Percentiles rank a stretch among this genome's conserved stretches.
Evolutionary conservation across 176 grass and related monocot species (phyloP).

Genomic region (Guadua angustifolia): DNA sequence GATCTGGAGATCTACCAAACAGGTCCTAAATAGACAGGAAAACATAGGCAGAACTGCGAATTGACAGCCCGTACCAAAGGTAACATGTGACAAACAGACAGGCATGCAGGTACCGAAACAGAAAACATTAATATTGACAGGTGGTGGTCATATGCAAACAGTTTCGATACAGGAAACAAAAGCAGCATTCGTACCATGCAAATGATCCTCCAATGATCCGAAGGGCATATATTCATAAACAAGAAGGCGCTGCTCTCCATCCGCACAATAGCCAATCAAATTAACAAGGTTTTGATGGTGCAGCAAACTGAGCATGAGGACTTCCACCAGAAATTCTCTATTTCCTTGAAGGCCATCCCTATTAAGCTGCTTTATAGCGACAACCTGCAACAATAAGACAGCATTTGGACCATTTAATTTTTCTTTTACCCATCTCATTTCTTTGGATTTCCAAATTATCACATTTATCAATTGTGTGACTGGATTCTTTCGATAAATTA

Average conservation of each 20-base stretch:
- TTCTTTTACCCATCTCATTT: not conserved
- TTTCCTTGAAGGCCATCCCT: slow-evolving; percentile 92
- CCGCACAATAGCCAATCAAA: slow-evolving; percentile 88
- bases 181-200: slow-evolving; percentile 62
- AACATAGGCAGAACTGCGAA: slow-evolving; percentile 25
- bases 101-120: slow-evolving; percentile 21
- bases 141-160: slow-evolving; percentile 33
- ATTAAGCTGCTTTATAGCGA: slow-evolving; percentile 84
- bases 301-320: slow-evolving; percentile 83
- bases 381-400: slow-evolving; percentile 58
- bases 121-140: slow-evolving; percentile 29
- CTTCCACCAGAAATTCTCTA: slow-evolving; percentile 84
- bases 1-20: too few relatives aligned
- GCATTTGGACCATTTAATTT: not conserved
- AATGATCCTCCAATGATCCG: slow-evolving; percentile 93
- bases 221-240: slow-evolving; percentile 94
- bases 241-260: slow-evolving; percentile 90
- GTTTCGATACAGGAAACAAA: slow-evolving; percentile 25
- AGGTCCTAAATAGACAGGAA: not conserved
- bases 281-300: slow-evolving; percentile 87
- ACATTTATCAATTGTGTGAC: slow-evolving; percentile 14
- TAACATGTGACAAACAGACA: slow-evolving; percentile 43
- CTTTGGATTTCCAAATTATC: not conserved
- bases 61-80: slow-evolving; percentile 8
- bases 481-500: not conserved